Evolutionary conservation across 148 eudicot species (phyloP).

Genomic region (Fagopyrum tataricum): DNA sequence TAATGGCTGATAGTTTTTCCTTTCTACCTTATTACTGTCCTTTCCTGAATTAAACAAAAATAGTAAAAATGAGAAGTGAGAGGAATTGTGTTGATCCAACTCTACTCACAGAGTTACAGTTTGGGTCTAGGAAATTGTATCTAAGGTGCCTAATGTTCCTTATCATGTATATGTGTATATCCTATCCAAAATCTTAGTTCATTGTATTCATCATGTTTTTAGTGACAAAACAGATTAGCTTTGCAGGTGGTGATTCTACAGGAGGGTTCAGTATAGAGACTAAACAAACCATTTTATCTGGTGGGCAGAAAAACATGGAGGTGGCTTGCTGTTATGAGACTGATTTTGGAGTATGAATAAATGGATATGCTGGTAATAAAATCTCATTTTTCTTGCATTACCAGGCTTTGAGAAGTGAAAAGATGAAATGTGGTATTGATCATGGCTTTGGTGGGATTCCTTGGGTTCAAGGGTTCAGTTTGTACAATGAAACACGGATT

Average conservation of each 20-base stretch:
- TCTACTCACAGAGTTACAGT: not conserved
- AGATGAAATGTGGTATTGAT: constrained; percentile 37
- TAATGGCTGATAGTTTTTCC: constrained; percentile 5
- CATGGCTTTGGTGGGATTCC: constrained; percentile 32
- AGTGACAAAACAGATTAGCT: constrained; percentile 17
- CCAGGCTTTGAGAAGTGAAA: constrained; percentile 43
- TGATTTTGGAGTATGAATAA: constrained; percentile 15
- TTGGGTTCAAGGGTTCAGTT: constrained; percentile 45
- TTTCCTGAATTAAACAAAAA: not conserved
- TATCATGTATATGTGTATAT: not conserved
- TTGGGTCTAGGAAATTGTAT: not conserved
- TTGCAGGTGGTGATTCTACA: constrained; percentile 35
- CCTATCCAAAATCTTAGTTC: not conserved
- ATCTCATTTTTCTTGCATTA: constrained; percentile 14
- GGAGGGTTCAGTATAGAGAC: constrained; percentile 26
- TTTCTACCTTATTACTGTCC: not conserved
- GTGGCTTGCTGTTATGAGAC: constrained; percentile 25
- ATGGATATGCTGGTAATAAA: constrained; percentile 16
- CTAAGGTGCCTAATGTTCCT: not conserved
- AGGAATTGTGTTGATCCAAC: not conserved
- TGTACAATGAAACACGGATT: constrained; percentile 28
- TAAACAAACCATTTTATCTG: constrained; percentile 34
- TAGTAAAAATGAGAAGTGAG: not conserved
- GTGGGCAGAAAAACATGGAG: constrained; percentile 41
- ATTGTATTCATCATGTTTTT: constrained; percentile 5